These are phyloP conservation scores for Fusarium miscanthi DNA, from an alignment of 2,329 filamentous ascomycete species.

Conservation along the genomic window DNA sequence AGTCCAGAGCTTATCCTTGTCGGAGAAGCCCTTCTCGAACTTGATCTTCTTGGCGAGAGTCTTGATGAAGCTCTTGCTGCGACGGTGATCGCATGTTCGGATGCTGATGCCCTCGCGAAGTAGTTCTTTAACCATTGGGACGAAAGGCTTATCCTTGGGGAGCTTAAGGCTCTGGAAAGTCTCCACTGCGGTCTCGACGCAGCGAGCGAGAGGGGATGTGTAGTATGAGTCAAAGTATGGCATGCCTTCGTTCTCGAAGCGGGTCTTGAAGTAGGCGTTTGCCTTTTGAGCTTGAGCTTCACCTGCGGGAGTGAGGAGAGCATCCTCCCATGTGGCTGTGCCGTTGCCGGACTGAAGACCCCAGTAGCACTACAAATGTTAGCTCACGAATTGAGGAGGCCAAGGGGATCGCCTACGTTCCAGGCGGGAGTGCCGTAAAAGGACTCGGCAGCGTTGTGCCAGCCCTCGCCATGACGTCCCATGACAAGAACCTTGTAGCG, in stretches of 20 bases:
- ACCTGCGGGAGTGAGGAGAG: slow-evolving; percentile 69
- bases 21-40: slow-evolving; percentile 71
- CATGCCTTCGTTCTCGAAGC: slow-evolving; percentile 64
- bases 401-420: slow-evolving; percentile 61
- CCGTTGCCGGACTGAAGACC: slow-evolving; percentile 71
- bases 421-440: slow-evolving; percentile 76
- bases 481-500: slow-evolving; percentile 75
- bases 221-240: slow-evolving; percentile 73
- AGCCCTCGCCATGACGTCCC: slow-evolving; percentile 77
- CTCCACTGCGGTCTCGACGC: slow-evolving; percentile 69
- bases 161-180: slow-evolving; percentile 68
- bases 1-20: slow-evolving; percentile 62
- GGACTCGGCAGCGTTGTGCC: slow-evolving; percentile 70
- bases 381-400: not conserved
- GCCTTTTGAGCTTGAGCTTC: slow-evolving; percentile 67
- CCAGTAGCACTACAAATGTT: slow-evolving; percentile 68
- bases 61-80: slow-evolving; percentile 64
- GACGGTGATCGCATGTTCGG: slow-evolving; percentile 75
- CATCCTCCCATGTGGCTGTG: slow-evolving; percentile 71
- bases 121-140: slow-evolving; percentile 71
- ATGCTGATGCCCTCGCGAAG: slow-evolving; percentile 74
- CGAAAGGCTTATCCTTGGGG: slow-evolving; percentile 62
- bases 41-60: slow-evolving; percentile 62
- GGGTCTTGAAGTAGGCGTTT: slow-evolving; percentile 67
- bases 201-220: slow-evolving; percentile 71